Evolutionary conservation across 352 stramenopile genomes (phyloP), one percentile per base, ranked within the genome.

Genomic region (Plasmopara viticola): DNA sequence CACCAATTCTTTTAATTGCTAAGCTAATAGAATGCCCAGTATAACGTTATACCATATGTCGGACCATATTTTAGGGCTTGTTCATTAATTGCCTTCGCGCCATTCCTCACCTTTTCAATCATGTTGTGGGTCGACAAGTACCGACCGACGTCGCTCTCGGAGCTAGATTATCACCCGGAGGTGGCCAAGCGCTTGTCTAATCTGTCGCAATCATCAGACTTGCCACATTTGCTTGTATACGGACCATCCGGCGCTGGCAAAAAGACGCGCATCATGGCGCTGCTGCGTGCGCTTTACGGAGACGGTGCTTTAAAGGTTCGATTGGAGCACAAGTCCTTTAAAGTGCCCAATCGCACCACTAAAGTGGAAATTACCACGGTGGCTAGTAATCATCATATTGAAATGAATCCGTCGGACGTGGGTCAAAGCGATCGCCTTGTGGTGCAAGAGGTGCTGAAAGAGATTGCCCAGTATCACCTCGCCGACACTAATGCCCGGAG

Each of bases 41-140:
- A 25, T 3, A 25, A 3, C 20, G 20, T 25, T 25, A 25, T 25
- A 25, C 20, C 20, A 1, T 3, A 25, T 25, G 20, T 25, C 20
- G 20, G 20, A 25, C 20, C 20, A 25, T 25, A 25, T 25, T 25
- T 25, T 25, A 3, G 20, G 20, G 20, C 20, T 25, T 25, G 20
- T 25, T n/a, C n/a, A n/a, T n/a, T 25, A 25, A 25, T 25, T 25
- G 20, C 20, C 20, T 25, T 25, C 20, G 20, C 20, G 20, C 20
- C 20, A 25, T 25, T 25, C 20, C 20, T 25, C 1, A 25, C 20
- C 20, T 25, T 25, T 25, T 25, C 31, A 12, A 35, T 35, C 31
- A 67, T 98, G 94, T 68, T 99, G 53, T 99, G 96, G 95, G 94
- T 99, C 18, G 97, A 99, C 72, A 99, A 99, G 79, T 95, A 99